Percentiles rank a stretch among this genome's conserved stretches.
Conservation (phyloP, 176 grass and related monocot genomes). For the Oryza coarctata region DNA sequence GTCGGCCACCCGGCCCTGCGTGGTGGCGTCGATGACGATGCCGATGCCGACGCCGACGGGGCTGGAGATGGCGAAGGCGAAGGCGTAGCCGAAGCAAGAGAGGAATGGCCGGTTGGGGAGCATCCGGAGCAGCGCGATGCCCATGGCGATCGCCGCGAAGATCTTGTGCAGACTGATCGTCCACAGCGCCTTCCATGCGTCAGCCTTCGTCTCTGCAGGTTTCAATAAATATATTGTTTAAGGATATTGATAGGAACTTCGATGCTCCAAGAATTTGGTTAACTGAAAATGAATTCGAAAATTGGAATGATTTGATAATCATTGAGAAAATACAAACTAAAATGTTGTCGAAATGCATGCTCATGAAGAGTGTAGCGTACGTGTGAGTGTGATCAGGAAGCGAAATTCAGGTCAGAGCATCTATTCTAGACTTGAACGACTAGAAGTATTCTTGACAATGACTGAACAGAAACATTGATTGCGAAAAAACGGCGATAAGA, state of each 20-base stretch:
- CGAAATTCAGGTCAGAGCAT: neutral
- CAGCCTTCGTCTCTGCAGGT: constrained; percentile 73
- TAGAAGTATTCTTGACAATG: constrained; percentile 30
- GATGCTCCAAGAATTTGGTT: neutral
- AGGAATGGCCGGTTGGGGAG: constrained; percentile 73
- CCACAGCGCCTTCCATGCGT: constrained; percentile 96
- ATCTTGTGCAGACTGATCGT: constrained; percentile 98
- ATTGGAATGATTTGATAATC: neutral
- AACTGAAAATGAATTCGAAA: neutral
- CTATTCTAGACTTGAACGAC: neutral
- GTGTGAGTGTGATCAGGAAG: neutral
- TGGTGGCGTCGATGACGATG: constrained; percentile 90
- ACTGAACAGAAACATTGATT: constrained; percentile 6
- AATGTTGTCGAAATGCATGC: neutral
- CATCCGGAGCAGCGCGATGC: constrained; percentile 83
- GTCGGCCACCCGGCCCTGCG: constrained; percentile 79
- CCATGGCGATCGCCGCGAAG: constrained; percentile 95
- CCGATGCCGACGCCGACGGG: constrained; percentile 73
- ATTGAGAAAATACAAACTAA: neutral
- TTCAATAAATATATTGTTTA: neutral
- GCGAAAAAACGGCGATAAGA: neutral
- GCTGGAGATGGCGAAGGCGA: constrained; percentile 88
- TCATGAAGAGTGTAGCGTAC: too few relatives aligned
- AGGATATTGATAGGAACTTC: neutral
- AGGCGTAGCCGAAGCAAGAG: constrained; percentile 69